These are phyloP conservation scores for Pyricularia sp. DNA, from an alignment of 2,329 filamentous ascomycete genomes.

Conservation along the genomic window DNA sequence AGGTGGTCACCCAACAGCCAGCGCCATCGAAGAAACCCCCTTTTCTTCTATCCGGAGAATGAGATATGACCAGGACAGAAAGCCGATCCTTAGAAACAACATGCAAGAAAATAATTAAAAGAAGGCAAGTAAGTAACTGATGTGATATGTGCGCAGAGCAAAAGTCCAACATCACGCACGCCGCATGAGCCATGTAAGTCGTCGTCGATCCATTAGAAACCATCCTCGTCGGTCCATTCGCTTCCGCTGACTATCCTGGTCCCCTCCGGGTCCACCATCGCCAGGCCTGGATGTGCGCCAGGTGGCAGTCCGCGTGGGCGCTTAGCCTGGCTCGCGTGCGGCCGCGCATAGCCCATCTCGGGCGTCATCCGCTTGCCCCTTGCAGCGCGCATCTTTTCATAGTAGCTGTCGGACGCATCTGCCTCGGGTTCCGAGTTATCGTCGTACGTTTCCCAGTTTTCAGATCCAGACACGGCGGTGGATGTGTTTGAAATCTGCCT, in stretches of 20 bases:
- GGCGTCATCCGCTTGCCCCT: conserved; percentile 51
- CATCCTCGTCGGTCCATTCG: conserved; percentile 56
- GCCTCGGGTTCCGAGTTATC: conserved; percentile 65
- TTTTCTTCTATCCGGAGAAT: neutral
- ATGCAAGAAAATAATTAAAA: neutral
- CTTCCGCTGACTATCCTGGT: conserved; percentile 50
- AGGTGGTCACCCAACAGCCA: neutral
- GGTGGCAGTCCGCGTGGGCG: conserved; percentile 40
- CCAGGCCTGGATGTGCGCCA: conserved; percentile 30
- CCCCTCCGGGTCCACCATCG: conserved; percentile 43
- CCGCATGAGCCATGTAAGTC: neutral
- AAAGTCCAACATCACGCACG: neutral
- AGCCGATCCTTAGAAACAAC: conserved; percentile 9
- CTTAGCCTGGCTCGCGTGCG: conserved; percentile 31
- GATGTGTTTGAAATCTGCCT: conserved; percentile 66
- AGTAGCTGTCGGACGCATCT: conserved; percentile 67
- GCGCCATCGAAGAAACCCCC: neutral
- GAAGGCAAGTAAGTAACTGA: neutral
- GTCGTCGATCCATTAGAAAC: conserved; percentile 27
- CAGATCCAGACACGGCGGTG: conserved; percentile 67
- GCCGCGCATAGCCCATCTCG: conserved; percentile 28
- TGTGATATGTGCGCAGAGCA: neutral
- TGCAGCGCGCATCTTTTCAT: conserved; percentile 60
- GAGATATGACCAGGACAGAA: neutral
- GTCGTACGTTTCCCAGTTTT: conserved; percentile 97